These are phyloP conservation scores for Mycena polygramma DNA, from an alignment of 768 basidiomycete genomes.

Conservation along the genomic window DNA sequence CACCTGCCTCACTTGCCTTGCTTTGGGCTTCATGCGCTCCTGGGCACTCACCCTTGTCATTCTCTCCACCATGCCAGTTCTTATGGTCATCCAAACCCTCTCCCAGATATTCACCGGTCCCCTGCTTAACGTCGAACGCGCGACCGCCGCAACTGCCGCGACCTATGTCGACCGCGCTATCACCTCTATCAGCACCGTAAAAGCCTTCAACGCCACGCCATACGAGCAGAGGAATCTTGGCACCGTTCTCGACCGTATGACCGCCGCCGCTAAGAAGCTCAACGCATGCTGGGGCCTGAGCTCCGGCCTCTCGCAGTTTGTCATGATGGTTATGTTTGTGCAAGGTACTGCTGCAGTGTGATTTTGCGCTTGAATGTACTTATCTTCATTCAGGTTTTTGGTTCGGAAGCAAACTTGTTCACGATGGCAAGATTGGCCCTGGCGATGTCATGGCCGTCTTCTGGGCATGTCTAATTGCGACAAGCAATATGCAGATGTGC, in stretches of 20 bases:
- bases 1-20: slow-evolving; percentile 73
- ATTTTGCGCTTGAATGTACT: too few species aligned
- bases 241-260: too few species aligned
- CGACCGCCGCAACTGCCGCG: slow-evolving; percentile 67
- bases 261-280: too few species aligned
- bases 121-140: slow-evolving; percentile 65
- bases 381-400: slow-evolving; percentile 63
- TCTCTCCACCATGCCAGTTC: slow-evolving; percentile 76
- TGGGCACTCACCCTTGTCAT: slow-evolving; percentile 81
- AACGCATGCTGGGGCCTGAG: too few species aligned
- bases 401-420: slow-evolving; percentile 81
- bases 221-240: too few species aligned
- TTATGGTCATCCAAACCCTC: slow-evolving; percentile 71
- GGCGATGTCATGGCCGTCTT: slow-evolving; percentile 85
- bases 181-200: slow-evolving; percentile 58
- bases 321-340: too few species aligned
- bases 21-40: slow-evolving; percentile 74
- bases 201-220: too few species aligned
- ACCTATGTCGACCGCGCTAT: slow-evolving; percentile 51
- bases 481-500: too few species aligned
- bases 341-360: background rate
- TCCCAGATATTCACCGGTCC: slow-evolving; percentile 70
- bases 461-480: slow-evolving; percentile 58
- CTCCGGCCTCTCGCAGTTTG: too few species aligned
- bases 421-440: slow-evolving; percentile 65